A percentile compares a stretch with the other conserved stretches of the same genome.
These are phyloP conservation scores for Spinacia oleracea DNA, from an alignment of 179 eudicot genomes.

Conservation along the genomic window DNA sequence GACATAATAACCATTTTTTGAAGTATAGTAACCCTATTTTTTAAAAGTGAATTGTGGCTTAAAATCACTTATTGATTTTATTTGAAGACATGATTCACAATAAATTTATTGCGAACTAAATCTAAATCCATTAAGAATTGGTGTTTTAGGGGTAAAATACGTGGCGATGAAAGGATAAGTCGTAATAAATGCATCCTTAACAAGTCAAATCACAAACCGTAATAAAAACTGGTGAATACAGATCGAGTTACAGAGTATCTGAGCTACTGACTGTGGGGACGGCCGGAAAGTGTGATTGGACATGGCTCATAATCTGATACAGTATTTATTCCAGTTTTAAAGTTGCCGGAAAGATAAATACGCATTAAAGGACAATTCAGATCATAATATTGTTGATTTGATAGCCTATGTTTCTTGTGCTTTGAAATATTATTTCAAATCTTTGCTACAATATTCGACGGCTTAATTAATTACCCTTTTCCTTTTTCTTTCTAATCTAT, in stretches of 20 bases:
- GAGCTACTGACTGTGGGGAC: background rate
- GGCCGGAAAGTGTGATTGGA: slow-evolving; percentile 13
- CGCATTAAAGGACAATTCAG: too few species aligned
- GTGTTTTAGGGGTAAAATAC: too few species aligned
- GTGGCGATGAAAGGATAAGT: too few species aligned
- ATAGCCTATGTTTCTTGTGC: slow-evolving; percentile 6
- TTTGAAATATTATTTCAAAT: background rate
- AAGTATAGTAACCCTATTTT: too few species aligned
- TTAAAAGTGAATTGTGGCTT: too few species aligned
- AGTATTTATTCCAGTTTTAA: background rate
- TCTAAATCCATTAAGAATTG: too few species aligned
- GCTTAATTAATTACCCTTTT: background rate
- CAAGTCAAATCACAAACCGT: background rate
- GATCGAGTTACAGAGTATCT: background rate
- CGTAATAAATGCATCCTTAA: background rate
- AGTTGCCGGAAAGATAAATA: background rate
- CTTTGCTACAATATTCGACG: background rate
- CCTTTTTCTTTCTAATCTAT: background rate
- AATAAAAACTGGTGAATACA: background rate
- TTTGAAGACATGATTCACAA: too few species aligned
- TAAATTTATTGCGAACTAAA: too few species aligned
- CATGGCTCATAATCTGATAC: background rate
- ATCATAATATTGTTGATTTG: background rate
- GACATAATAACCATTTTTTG: too few species aligned
- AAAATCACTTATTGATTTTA: too few species aligned